phyloP scores from a whole-genome alignment of 352 stramenopile species.

The Phytophthora quininea region DNA sequence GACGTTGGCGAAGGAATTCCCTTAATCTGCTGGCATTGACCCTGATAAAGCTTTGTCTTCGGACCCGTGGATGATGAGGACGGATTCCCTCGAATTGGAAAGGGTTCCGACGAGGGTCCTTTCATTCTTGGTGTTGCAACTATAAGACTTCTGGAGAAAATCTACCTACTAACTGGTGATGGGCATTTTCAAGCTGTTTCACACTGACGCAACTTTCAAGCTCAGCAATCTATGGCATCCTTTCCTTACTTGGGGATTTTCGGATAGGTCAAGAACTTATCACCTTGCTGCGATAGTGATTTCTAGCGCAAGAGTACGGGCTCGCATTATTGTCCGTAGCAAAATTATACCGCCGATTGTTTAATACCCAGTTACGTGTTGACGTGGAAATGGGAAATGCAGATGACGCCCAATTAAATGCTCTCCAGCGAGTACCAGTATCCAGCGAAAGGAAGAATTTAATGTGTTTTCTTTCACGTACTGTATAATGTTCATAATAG shows the following conservation, averaged over 20 bases:
- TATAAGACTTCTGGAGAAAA: not conserved
- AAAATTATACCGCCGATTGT: too few species aligned
- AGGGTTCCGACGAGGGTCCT: not conserved
- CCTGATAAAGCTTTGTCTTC: constrained; percentile 1
- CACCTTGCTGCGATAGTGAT: constrained; percentile 8
- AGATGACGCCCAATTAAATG: constrained; percentile 6
- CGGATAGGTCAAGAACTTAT: not conserved
- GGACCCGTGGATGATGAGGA: not conserved
- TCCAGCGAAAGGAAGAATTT: not conserved
- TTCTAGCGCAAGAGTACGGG: not conserved
- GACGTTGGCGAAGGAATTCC: not conserved
- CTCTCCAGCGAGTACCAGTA: not conserved
- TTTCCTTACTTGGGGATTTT: constrained; percentile 7
- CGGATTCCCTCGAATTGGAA: not conserved
- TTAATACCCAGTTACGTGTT: not conserved
- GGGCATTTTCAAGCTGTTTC: not conserved
- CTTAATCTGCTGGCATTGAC: not conserved
- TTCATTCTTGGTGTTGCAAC: constrained; percentile 2
- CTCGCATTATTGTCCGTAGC: not conserved
- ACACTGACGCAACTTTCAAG: constrained; percentile 16
- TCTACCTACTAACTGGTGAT: not conserved
- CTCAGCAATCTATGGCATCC: constrained; percentile 7
- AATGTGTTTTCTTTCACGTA: constrained; percentile 32
- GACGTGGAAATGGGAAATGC: constrained; percentile 6
- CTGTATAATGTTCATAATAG: constrained; percentile 29